Base-by-base conservation (phyloP, 495 filamentous ascomycete species). In the Podospora sp. region DNA sequence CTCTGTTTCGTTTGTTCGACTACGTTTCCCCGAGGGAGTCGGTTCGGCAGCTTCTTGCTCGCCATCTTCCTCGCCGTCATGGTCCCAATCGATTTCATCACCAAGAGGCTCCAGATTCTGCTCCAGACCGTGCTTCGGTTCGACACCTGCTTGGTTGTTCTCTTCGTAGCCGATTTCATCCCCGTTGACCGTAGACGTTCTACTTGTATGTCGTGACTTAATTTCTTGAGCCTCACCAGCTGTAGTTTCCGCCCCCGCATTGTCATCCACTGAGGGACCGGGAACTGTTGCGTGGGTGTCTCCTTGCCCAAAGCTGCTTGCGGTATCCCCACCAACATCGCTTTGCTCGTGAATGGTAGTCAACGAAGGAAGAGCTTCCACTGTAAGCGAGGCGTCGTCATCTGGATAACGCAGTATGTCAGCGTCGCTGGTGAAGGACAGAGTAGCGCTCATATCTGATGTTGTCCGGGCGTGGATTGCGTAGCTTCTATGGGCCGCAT, bases 151-250 rank as follows among this genome's bases (percentile, higher is more conserved):
- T 6, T n/a, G 29, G 36, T 50, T 20, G 12, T 68, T 18, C 2
- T 68, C 60, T 14, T 61, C 66, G 53, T 83, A 83, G 36, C 79
- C 80, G 35, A 84, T 83, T 56, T 84, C 82, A 63, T 85, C 80
- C 49, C 80, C 81, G 50, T 75, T 75, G 5, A 84, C 68, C 7
- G 81, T 84, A 0, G 75, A 77, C 6, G 77, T 78, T 6, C 75
- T 75, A 63, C 80, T 82, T 14, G 79, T 80, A 27, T 74, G 71
- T 22, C 63, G 63, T 35, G 74, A 74, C 21, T 40, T 27, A 8
- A 63, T 50, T 58, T 67, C 70, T 57, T 60, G 56, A 20, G 35
- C 52, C 7, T 56, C 50, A 26, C 58, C 33, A 29, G 7, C 52
- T 60, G 36, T 26, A 16, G 29, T 22, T 36, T 22, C 62, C 7